Base-by-base conservation (phyloP, 257 asterid species). In the Salvia hispanica region DNA sequence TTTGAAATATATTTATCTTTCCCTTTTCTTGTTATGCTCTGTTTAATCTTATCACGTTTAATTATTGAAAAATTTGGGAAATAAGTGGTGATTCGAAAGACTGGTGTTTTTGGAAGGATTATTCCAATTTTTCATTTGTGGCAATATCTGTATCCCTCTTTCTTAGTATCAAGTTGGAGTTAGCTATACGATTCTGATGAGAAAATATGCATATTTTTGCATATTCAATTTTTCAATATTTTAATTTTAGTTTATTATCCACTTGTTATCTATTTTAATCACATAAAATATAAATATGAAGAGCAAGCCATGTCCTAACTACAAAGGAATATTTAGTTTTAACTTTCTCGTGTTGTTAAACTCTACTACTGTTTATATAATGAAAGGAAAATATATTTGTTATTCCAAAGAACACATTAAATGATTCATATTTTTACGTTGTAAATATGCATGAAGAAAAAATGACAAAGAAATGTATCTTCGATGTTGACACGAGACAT, bases 21-120 rank as follows among this genome's bases (percentile, higher is more conserved):
- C 34, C 33, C 12, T 48, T 48, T 36, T 70, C 5, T 48, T 14
- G 43, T 70, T 21, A 37, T 7, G 53, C 48, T 31, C 12, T 25
- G 31, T 25, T 25, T 58, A 21, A 55, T 64, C 59, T 56, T 58
- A 54, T 56, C 66, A 59, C 46, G 53, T 40, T 66, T 36, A 31
- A 51, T 67, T 52, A 64, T 54, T 56, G 48, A 36, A 14, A 18
- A 54, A 42, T 51, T 69, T 21, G 21, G 9, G 42, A 55, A 69
- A 6, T 39, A 6, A 39, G 1, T 15, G 16, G 60, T 57, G 62
- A 39, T 66, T 64, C 54, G 39, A 37, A 52, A 68, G 25, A 46
- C 37, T 25, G 25, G 67, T 14, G 52, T 21, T 62, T 21, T 58
- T 55, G 66, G 60, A 74, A 63, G 63, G 68, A 75, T 68, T 37